These are phyloP conservation scores for Thymus quinquecostatus DNA, from an alignment of 257 asterid genomes.

Conservation along the genomic window DNA sequence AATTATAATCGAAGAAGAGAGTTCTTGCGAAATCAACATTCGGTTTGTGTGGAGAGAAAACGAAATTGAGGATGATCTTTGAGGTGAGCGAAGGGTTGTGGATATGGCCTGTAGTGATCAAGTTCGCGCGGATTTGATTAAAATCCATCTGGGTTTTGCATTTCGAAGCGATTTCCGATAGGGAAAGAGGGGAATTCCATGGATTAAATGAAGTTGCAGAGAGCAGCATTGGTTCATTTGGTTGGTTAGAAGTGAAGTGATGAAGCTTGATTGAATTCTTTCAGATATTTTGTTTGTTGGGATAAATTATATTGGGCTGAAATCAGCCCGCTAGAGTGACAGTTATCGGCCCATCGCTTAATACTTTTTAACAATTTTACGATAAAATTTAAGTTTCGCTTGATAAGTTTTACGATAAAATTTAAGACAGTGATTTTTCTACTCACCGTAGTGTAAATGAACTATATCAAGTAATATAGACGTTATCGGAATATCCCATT, in stretches of 20 bases:
- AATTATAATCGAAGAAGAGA: constrained; percentile 44
- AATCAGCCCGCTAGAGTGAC: neutral
- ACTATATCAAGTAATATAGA: no score
- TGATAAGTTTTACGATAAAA: no score
- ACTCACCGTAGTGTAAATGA: no score
- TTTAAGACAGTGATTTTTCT: no score
- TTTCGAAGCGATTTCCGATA: constrained; percentile 43
- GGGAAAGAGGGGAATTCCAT: constrained; percentile 53
- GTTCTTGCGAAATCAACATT: constrained; percentile 54
- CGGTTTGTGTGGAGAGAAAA: constrained; percentile 49
- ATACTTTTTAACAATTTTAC: no score
- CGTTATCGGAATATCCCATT: no score
- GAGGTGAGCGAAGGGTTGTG: constrained; percentile 48
- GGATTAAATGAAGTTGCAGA: constrained; percentile 52
- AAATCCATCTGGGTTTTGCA: constrained; percentile 68
- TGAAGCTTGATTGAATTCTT: neutral
- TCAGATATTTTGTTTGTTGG: constrained; percentile 10
- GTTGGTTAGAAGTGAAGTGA: constrained; percentile 18
- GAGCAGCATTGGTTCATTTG: constrained; percentile 40
- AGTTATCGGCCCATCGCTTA: no score
- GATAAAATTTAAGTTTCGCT: no score
- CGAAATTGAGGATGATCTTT: constrained; percentile 56
- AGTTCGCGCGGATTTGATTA: constrained; percentile 61
- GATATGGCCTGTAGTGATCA: constrained; percentile 70
- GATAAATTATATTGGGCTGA: constrained; percentile 13